A percentile compares a stretch with the other conserved stretches of the same genome.
Conservation (phyloP, 108 stramenopile genomes). For the Cyclotella sp. region DNA sequence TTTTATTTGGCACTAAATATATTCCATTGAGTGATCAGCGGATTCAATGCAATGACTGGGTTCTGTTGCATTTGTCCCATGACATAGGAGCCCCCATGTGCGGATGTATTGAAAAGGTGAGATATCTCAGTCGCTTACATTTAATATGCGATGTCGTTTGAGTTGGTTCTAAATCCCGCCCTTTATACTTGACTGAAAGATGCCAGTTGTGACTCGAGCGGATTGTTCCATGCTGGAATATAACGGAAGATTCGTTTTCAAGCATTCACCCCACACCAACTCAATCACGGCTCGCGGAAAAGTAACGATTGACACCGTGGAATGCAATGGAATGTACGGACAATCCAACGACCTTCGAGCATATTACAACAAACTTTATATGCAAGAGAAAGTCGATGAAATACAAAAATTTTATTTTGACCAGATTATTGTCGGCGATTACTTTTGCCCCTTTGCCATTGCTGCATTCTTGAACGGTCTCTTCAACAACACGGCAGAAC, state of each 20-base stretch:
- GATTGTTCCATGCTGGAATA: constrained; percentile 9
- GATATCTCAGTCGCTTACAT: not conserved
- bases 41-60: not conserved
- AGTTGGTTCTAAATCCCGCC: no score
- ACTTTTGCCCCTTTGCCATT: not conserved
- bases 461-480: not conserved
- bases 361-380: not conserved
- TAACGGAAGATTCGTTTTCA: not conserved
- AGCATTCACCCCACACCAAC: not conserved
- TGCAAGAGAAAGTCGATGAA: not conserved
- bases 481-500: not conserved
- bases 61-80: not conserved
- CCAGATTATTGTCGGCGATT: not conserved
- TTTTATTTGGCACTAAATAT: not conserved
- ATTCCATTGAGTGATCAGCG: not conserved
- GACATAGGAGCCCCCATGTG: constrained; percentile 7
- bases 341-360: not conserved
- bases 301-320: not conserved
- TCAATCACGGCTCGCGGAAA: not conserved
- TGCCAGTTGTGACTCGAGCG: constrained; percentile 12
- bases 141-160: not conserved
- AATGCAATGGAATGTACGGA: not conserved
- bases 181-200: not conserved
- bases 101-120: constrained; percentile 12
- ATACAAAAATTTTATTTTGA: not conserved